Percentiles rank a stretch among this genome's conserved stretches.
These are phyloP conservation scores for Puya raimondii DNA, from an alignment of 176 grass and related monocot species.

Conservation along the genomic window DNA sequence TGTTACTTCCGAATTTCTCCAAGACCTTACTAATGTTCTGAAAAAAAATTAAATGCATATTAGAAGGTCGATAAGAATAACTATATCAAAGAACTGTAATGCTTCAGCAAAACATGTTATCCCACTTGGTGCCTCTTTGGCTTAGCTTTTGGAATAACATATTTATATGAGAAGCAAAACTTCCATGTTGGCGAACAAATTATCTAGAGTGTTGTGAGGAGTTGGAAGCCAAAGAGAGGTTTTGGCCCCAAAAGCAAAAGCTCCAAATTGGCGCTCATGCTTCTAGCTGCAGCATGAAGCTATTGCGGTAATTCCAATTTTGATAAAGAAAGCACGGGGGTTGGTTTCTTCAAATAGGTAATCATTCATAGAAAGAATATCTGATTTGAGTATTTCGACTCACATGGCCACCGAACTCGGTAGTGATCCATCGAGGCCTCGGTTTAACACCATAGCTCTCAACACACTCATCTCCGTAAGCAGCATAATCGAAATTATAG, in stretches of 20 bases:
- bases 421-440: slow-evolving; percentile 68
- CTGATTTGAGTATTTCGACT: slow-evolving; percentile 25
- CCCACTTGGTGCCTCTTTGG: background rate
- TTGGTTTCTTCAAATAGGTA: background rate
- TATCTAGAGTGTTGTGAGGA: too few species aligned
- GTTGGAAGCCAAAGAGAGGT: too few species aligned
- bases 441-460: slow-evolving; percentile 58
- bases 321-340: too few species aligned
- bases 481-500: slow-evolving; percentile 55
- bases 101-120: too few species aligned
- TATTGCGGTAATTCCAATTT: too few species aligned
- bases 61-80: background rate
- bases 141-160: too few species aligned
- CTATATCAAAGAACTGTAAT: too few species aligned
- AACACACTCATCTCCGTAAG: slow-evolving; percentile 41
- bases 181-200: too few species aligned
- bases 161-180: too few species aligned
- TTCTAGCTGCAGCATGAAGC: too few species aligned
- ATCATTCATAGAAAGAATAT: background rate
- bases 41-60: slow-evolving; percentile 1
- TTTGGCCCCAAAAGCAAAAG: too few species aligned
- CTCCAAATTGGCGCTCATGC: too few species aligned
- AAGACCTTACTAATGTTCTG: slow-evolving; percentile 61
- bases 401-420: slow-evolving; percentile 94
- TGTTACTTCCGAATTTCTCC: slow-evolving; percentile 84